Evolutionary conservation across 2,329 filamentous ascomycete genomes (phyloP), one percentile per base, ranked within the genome.

Genomic region (Bipolaris oryzae): DNA sequence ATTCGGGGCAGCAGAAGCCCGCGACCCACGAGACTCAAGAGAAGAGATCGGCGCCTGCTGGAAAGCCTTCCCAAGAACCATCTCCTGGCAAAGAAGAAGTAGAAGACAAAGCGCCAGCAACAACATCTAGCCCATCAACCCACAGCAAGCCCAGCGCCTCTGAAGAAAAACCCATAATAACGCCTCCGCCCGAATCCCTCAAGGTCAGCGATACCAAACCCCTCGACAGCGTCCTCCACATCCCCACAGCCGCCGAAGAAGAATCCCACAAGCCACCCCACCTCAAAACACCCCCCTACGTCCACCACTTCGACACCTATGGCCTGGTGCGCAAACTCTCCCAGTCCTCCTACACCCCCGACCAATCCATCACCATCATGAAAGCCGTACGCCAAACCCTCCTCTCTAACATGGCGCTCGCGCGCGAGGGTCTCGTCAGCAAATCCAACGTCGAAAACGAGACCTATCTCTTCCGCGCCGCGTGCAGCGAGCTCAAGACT

Each of bases 241-340:
- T 79, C 67, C 76, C 77, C 9, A 71, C 74, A 1, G 74, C 75
- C 1, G 62, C 68, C 9, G 68, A 76, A 50, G 72, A 76, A 50
- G 69, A 75, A 50, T 69, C 79, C 23, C 76, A 79, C 45, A 83
- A 84, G 63, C 84, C 85, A 20, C 89, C 89, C 4, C 87, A 92
- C 72, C 84, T 90, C 72, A 82, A 86, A 45, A 85, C 91, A 0
- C 86, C 90, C 7, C 90, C 88, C 1, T 96, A 96, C 72, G 87
- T 96, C 33, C 95, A 99, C 78, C 92, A 98, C 78, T 99, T 99
- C 77, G 94, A 99, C 78, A 96, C 89, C 21, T 99, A 95, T 77
- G 88, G 87, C 13, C 84, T 98, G 5, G 95, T 98, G 15, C 89
- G 89, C 70, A 87, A 91, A 67, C 86, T 99, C 15, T 84, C 87